These are phyloP conservation scores for Chrysosporium queenslandicum DNA, from an alignment of 2,329 filamentous ascomycete genomes.

Conservation along the genomic window DNA sequence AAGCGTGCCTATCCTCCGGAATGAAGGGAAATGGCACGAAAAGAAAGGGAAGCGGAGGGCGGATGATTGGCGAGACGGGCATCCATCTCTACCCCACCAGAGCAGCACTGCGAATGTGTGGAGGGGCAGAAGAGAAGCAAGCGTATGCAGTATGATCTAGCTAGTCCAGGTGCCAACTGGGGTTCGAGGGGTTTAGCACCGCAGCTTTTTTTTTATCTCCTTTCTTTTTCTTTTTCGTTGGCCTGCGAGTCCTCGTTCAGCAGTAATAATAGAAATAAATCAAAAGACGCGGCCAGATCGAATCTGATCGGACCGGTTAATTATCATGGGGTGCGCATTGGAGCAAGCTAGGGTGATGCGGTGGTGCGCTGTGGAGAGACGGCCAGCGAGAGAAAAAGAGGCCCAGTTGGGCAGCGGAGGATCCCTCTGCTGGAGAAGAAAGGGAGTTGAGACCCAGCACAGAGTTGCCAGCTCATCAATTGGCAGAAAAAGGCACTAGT, in stretches of 20 bases:
- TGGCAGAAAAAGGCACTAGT: conserved; percentile 16
- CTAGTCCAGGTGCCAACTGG: conserved; percentile 1
- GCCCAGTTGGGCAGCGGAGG: conserved; percentile 23
- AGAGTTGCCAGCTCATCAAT: conserved; percentile 21
- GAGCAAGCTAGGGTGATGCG: conserved; percentile 1
- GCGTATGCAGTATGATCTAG: conserved; percentile 8
- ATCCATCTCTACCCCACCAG: conserved; percentile 8
- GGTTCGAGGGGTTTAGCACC: conserved; percentile 3
- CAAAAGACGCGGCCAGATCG: conserved; percentile 4
- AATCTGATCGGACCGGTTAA: conserved; percentile 4
- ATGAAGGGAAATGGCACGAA: conserved; percentile 6
- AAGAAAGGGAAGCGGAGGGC: conserved; percentile 6
- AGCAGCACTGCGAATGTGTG: not conserved
- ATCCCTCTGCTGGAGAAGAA: conserved; percentile 19
- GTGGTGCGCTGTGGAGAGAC: too few species aligned
- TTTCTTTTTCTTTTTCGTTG: not conserved
- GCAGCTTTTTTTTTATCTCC: not conserved
- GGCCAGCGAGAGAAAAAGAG: not conserved
- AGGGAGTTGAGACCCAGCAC: conserved; percentile 24
- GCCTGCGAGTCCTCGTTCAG: not conserved
- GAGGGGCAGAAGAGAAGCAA: conserved; percentile 7
- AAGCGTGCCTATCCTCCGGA: conserved; percentile 15
- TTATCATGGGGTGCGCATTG: conserved; percentile 3
- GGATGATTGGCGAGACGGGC: conserved; percentile 9
- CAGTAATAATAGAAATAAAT: too few species aligned